Evolutionary conservation across 2,329 filamentous ascomycete genomes (phyloP).

Genomic region (Gnomoniopsis smithogilvyi): DNA sequence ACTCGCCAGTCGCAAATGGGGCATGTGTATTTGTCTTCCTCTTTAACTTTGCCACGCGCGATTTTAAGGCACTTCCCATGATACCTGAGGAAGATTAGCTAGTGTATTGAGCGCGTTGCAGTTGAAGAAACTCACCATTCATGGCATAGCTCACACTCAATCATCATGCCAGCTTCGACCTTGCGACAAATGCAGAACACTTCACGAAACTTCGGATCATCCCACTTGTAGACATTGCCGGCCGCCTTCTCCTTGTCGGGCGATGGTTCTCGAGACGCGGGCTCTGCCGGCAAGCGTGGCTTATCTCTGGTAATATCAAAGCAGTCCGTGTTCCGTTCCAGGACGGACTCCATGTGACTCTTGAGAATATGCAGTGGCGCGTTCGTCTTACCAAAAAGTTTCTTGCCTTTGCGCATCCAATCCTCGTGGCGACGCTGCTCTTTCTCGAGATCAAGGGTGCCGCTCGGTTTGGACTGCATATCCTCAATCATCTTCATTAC

Average conservation of each 20-base stretch:
- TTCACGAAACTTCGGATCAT: conserved; percentile 64
- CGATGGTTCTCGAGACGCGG: conserved; percentile 77
- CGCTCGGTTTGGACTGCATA: conserved; percentile 86
- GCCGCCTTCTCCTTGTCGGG: conserved; percentile 36
- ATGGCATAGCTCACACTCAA: conserved; percentile 96
- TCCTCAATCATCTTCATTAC: conserved; percentile 85
- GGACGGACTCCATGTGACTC: conserved; percentile 88
- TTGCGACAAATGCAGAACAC: conserved; percentile 97
- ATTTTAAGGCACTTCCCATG: conserved; percentile 98
- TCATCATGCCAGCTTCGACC: conserved; percentile 97
- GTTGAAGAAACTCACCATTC: conserved; percentile 70
- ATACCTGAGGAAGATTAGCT: conserved; percentile 57
- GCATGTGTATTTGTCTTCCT: conserved; percentile 97
- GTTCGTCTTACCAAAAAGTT: conserved; percentile 96
- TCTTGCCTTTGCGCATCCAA: conserved; percentile 98
- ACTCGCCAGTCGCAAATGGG: conserved; percentile 97
- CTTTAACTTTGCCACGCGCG: conserved; percentile 94
- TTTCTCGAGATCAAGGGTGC: conserved; percentile 88
- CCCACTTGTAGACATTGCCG: conserved; percentile 51
- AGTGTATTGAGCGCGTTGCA: background rate
- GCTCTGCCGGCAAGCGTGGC: conserved; percentile 85
- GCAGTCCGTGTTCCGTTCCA: conserved; percentile 84
- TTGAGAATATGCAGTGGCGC: conserved; percentile 94
- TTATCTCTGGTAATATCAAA: conserved; percentile 85
- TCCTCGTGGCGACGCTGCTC: conserved; percentile 95